These are phyloP conservation scores for Tolypocladium cylindrosporum DNA, from an alignment of 2,329 filamentous ascomycete genomes.

Conservation along the genomic window DNA sequence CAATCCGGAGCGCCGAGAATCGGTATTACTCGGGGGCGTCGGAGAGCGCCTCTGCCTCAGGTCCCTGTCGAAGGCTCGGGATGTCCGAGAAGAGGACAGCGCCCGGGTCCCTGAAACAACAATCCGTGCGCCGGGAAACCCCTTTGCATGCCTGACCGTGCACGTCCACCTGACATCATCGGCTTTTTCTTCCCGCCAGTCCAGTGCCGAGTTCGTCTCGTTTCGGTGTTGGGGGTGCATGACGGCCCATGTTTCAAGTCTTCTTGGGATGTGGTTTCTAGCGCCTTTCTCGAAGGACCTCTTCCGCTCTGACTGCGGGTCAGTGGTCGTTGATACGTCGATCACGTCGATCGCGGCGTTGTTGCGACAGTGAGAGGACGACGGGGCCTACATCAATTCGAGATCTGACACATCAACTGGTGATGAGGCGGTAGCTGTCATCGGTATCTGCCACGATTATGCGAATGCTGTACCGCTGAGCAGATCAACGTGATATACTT, in stretches of 20 bases:
- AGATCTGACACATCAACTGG: background rate
- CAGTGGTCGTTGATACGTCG: background rate
- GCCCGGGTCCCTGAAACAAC: background rate
- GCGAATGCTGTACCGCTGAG: too few relatives aligned
- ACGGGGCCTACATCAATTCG: background rate
- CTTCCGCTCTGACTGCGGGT: background rate
- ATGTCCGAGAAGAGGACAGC: background rate
- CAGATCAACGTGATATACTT: too few relatives aligned
- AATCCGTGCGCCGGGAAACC: background rate
- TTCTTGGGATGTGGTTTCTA: background rate
- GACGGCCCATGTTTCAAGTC: background rate
- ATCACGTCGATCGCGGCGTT: background rate
- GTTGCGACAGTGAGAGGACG: background rate
- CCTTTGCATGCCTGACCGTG: background rate
- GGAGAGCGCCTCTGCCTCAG: background rate
- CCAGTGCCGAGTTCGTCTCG: background rate
- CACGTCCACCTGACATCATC: background rate
- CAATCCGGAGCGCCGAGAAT: background rate
- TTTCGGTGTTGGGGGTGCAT: background rate
- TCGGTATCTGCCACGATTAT: too few relatives aligned
- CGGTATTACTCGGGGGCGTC: too few relatives aligned
- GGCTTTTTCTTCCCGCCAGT: background rate
- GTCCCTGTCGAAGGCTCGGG: background rate
- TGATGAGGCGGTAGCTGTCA: too few relatives aligned
- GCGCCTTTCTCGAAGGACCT: background rate